Conservation (phyloP, 164 flowering plant species). For the Echeveria elegans region DNA sequence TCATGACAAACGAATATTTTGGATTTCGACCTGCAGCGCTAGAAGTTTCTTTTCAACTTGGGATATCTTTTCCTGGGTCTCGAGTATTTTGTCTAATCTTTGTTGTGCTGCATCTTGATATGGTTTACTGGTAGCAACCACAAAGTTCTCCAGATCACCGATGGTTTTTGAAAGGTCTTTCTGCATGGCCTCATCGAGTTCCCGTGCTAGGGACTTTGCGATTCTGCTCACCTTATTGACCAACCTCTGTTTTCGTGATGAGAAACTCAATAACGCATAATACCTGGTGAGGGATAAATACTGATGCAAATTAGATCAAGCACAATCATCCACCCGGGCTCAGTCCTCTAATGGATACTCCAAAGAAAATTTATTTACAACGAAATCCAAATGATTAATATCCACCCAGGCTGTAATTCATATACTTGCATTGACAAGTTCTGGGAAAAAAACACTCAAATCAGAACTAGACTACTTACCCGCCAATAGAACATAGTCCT, state of each 20-base stretch:
- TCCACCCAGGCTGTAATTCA: no score
- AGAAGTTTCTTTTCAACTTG: conserved; percentile 27
- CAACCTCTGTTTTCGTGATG: conserved; percentile 48
- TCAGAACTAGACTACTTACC: conserved; percentile 31
- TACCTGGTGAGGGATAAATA: conserved; percentile 30
- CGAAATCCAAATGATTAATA: no score
- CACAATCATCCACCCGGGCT: background rate
- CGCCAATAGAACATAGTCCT: conserved; percentile 94
- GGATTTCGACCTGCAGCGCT: conserved; percentile 39
- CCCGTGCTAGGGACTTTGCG: conserved; percentile 58
- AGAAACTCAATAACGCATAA: conserved; percentile 60
- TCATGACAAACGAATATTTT: conserved; percentile 40
- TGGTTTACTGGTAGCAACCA: conserved; percentile 29
- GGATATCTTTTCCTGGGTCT: conserved; percentile 27
- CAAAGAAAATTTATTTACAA: background rate
- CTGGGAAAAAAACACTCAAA: background rate
- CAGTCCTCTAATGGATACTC: background rate
- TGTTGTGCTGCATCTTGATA: conserved; percentile 42
- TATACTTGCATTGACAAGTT: background rate
- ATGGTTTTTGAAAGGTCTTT: conserved; percentile 42
- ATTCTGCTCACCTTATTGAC: conserved; percentile 58
- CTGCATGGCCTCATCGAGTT: conserved; percentile 80
- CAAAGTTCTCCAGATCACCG: conserved; percentile 30
- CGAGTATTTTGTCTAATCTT: conserved; percentile 26
- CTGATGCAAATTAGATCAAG: background rate